phyloP scores from a whole-genome alignment of 2,329 filamentous ascomycete species.

The Neopestalotiopsis clavispora region DNA sequence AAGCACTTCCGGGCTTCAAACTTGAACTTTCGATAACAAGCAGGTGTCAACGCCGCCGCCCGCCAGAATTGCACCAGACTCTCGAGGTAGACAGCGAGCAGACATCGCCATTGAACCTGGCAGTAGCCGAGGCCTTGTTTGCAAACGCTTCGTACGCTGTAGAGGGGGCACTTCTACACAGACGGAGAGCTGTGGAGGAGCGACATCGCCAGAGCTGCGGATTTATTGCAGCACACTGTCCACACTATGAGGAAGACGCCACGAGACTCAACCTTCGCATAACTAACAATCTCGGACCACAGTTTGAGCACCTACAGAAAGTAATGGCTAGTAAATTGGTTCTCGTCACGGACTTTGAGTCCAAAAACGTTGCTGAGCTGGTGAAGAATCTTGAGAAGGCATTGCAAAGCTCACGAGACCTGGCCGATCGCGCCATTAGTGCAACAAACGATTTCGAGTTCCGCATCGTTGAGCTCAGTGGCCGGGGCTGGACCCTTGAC shows the following conservation, averaged over 20 bases:
- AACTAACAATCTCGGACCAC: conserved; percentile 54
- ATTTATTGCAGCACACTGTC: conserved; percentile 41
- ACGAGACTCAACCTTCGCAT: conserved; percentile 52
- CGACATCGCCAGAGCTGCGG: conserved; percentile 40
- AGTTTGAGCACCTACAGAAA: conserved; percentile 49
- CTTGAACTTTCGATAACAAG: conserved; percentile 52
- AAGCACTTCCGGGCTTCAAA: conserved; percentile 54
- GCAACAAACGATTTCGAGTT: conserved; percentile 54
- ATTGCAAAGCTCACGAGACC: conserved; percentile 43
- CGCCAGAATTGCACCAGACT: conserved; percentile 42
- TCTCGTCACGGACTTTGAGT: conserved; percentile 49
- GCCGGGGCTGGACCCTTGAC: conserved; percentile 49
- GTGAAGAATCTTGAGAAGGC: conserved; percentile 42
- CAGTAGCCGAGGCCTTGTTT: conserved; percentile 51
- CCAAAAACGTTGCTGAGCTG: conserved; percentile 50
- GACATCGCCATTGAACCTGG: conserved; percentile 51
- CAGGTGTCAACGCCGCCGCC: conserved; percentile 40
- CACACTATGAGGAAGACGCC: conserved; percentile 47
- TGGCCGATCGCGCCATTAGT: conserved; percentile 46
- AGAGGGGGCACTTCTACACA: conserved; percentile 44
- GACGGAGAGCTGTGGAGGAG: conserved; percentile 46
- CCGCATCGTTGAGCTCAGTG: conserved; percentile 50
- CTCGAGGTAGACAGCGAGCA: conserved; percentile 53
- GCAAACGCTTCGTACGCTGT: conserved; percentile 48
- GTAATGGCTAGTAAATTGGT: conserved; percentile 47